A percentile compares a stretch with the other conserved stretches of the same genome.
Evolutionary conservation across 306 rosid species (phyloP).

Genomic region (Albizia julibrissin): DNA sequence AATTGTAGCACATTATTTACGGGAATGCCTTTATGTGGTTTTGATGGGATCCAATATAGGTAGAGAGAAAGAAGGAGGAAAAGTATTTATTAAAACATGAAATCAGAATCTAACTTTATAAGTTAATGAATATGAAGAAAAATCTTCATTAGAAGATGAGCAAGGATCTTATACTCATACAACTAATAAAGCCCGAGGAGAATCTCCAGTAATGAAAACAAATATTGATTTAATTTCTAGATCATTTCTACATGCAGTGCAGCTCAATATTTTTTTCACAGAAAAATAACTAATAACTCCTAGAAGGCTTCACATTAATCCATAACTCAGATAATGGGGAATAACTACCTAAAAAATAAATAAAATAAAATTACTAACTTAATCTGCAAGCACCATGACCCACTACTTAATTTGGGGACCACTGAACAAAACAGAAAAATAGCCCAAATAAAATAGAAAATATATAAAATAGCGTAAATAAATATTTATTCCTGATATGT

Average conservation of each 20-base stretch:
- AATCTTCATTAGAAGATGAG: neutral
- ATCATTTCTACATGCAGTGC: neutral
- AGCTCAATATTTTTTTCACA: neutral
- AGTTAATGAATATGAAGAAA: neutral
- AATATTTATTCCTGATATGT: neutral
- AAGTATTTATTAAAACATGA: neutral
- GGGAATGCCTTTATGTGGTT: neutral
- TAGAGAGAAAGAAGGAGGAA: neutral
- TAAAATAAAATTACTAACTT: neutral
- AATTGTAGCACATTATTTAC: conserved; percentile 13
- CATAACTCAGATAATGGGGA: neutral
- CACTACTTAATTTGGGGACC: neutral
- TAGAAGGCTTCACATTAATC: neutral
- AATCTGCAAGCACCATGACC: neutral
- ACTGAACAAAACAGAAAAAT: neutral
- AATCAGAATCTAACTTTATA: neutral
- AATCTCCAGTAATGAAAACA: neutral
- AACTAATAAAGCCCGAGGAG: neutral
- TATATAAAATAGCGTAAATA: no score
- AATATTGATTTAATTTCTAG: neutral
- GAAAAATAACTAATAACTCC: neutral
- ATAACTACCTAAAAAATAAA: neutral
- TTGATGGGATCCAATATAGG: neutral
- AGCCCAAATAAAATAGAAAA: neutral
- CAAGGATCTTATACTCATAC: neutral